Conservation (phyloP, 2,329 filamentous ascomycete species). For the Cladophialophora exuberans region DNA sequence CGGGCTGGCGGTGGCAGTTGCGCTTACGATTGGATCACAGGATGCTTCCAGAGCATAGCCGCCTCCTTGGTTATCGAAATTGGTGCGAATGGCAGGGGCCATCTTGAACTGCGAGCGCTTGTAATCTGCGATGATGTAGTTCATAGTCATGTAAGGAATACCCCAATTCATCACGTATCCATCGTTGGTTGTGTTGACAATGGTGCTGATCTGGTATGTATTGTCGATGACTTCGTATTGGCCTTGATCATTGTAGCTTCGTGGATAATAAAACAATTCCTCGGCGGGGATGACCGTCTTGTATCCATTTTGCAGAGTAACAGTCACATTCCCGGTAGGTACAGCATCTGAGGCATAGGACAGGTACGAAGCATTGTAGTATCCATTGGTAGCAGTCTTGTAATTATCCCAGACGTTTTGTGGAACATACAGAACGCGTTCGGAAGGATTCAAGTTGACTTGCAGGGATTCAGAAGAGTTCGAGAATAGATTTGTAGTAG, state of each 20-base stretch:
- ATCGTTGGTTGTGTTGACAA: conserved; percentile 22
- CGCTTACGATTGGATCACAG: conserved; percentile 21
- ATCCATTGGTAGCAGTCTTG: conserved; percentile 18
- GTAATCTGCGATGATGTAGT: conserved; percentile 32
- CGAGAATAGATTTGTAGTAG: conserved; percentile 22
- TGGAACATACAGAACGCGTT: conserved; percentile 24
- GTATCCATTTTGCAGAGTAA: conserved; percentile 30
- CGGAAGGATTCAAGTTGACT: conserved; percentile 26
- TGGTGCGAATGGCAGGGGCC: conserved; percentile 26
- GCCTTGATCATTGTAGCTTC: conserved; percentile 26
- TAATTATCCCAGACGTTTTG: conserved; percentile 29
- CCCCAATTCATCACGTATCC: conserved; percentile 28
- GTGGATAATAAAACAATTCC: conserved; percentile 30
- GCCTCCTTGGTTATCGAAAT: conserved; percentile 20
- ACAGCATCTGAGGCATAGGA: conserved; percentile 14
- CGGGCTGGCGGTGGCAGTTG: conserved; percentile 6
- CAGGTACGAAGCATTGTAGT: conserved; percentile 21
- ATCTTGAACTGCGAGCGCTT: conserved; percentile 28
- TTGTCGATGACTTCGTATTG: conserved; percentile 24
- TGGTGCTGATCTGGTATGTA: conserved; percentile 18
- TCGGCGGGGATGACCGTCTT: conserved; percentile 29
- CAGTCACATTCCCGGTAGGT: conserved; percentile 27
- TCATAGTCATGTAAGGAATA: conserved; percentile 32
- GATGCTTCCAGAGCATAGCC: conserved; percentile 25
- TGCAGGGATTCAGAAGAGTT: conserved; percentile 25